Evolutionary conservation across 441 rosid genomes (phyloP).

Genomic region (Hypseocharis bilobata): DNA sequence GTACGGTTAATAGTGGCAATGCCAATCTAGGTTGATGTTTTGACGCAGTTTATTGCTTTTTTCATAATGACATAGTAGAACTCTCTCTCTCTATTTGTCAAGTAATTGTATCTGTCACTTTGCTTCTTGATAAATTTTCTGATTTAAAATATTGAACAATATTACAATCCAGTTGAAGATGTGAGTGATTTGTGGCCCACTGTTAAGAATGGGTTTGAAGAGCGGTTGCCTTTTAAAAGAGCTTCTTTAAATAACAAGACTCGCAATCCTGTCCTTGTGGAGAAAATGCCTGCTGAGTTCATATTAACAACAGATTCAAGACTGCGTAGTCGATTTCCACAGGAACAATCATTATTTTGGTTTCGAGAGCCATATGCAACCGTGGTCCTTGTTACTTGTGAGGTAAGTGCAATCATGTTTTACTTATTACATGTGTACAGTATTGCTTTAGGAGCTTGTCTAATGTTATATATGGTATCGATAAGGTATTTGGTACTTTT

Average conservation of each 20-base stretch:
- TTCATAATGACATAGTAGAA: background rate
- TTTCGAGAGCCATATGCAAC: slow-evolving; percentile 92
- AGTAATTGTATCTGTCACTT: background rate
- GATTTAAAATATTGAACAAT: slow-evolving; percentile 13
- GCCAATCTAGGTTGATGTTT: no score
- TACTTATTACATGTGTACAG: background rate
- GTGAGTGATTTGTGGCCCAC: slow-evolving; percentile 90
- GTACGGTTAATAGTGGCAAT: background rate
- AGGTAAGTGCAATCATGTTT: slow-evolving; percentile 42
- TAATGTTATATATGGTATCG: background rate
- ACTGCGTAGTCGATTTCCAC: slow-evolving; percentile 89
- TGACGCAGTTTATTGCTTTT: background rate
- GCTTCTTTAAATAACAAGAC: slow-evolving; percentile 82
- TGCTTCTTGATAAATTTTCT: slow-evolving; percentile 5
- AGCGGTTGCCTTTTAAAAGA: slow-evolving; percentile 57
- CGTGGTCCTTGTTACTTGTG: slow-evolving; percentile 86
- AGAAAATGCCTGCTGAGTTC: slow-evolving; percentile 69
- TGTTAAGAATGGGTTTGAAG: slow-evolving; percentile 60
- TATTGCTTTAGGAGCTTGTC: background rate
- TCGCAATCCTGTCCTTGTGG: slow-evolving; percentile 67
- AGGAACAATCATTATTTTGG: slow-evolving; percentile 78
- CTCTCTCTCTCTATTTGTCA: background rate
- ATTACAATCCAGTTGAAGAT: slow-evolving; percentile 65
- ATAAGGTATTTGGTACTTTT: background rate
- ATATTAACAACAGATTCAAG: slow-evolving; percentile 85